phyloP scores from a whole-genome alignment of 257 asterid genomes.

The Asclepias syriaca region DNA sequence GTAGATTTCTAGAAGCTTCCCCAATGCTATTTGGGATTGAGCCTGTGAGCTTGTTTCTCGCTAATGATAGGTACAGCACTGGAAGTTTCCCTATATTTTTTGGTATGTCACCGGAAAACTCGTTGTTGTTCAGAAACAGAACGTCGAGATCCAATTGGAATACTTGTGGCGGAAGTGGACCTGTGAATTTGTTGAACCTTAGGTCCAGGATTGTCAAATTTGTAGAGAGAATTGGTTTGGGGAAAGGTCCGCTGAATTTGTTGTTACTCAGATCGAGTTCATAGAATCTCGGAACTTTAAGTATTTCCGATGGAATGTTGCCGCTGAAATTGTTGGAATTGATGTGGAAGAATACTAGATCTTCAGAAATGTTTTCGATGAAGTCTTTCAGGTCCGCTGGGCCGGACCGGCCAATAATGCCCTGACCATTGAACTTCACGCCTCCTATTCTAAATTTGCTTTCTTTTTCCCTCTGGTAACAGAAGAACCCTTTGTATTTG shows the following conservation, averaged over 20 bases:
- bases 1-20: conserved; percentile 19
- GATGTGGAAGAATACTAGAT: conserved; percentile 41
- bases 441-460: conserved; percentile 30
- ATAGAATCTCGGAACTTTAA: conserved; percentile 23
- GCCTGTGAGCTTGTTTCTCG: conserved; percentile 50
- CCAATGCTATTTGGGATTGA: conserved; percentile 52
- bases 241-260: conserved; percentile 43
- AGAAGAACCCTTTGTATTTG: conserved; percentile 46
- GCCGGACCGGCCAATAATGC: background rate
- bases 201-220: conserved; percentile 58
- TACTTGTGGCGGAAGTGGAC: conserved; percentile 32
- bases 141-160: conserved; percentile 56
- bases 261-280: conserved; percentile 77
- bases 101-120: conserved; percentile 40
- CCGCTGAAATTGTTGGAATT: conserved; percentile 51
- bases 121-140: conserved; percentile 64
- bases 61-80: conserved; percentile 41
- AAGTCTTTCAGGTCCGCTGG: conserved; percentile 13
- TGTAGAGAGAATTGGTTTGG: conserved; percentile 36
- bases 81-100: conserved; percentile 38
- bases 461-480: conserved; percentile 26
- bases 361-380: conserved; percentile 23
- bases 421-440: conserved; percentile 39
- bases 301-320: conserved; percentile 25
- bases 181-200: conserved; percentile 43